Base-by-base conservation (phyloP, 306 rosid species). In the Nissolia schottii region DNA sequence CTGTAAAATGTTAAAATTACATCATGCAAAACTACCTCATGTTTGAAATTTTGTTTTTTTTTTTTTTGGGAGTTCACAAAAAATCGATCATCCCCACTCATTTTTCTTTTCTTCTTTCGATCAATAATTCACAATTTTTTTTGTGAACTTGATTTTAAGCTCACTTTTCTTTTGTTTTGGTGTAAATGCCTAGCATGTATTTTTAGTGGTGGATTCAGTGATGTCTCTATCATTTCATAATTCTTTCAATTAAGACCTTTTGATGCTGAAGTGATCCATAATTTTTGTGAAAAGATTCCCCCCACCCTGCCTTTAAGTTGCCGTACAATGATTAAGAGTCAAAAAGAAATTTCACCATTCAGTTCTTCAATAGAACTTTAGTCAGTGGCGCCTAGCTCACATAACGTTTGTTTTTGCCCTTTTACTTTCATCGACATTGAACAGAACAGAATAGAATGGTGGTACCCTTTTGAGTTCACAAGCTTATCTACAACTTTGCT, bases 301-400 rank as follows among this genome's bases (percentile, higher is more conserved):
- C 70, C 49, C 49, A 56, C 75, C 27, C 53, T 67, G 79, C 74
- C 79, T 76, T 69, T 71, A 72, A 79, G 77, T 76, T 79, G 84
- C 79, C 45, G 84, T 67, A 67, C 71, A 79, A 83, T 83, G 76
- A 83, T 77, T 79, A 83, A 61, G 75, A 70, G 77, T 74, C 60
- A 54, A 66, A 83, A 72, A 32, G 83, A 50, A 76, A 25, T 37
- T 73, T 83, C 77, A 83, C 83, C 60, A 75, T 75, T 75, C 73
- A 71, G 18, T 28, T 56, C 76, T 70, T 13, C 56, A 51, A 6
- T 27, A 14, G 16, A 71, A 56, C 76, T 73, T 73, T 65, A 34
- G 15, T 35, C 37, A 43, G 55, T 70, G 84, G 79, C 81, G 57
- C 73, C 58, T 67, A 15, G 81, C 76, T 20, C 24, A 16, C 59